Evolutionary conservation across 1,284 basidiomycete species (phyloP), one percentile per base, ranked within the genome.

Genomic region (Marasmius fiardii): DNA sequence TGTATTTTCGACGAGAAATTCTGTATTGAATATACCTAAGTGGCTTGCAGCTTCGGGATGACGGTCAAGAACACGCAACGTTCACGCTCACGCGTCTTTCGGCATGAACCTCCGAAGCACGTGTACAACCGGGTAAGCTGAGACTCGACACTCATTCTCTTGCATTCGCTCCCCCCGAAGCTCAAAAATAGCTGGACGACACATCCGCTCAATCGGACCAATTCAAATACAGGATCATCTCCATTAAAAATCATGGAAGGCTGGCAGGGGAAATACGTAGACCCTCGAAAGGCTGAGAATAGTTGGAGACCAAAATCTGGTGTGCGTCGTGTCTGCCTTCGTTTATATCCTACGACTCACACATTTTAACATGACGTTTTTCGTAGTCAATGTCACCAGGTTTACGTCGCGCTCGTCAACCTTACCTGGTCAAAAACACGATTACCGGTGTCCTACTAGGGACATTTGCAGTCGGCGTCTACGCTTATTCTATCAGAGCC

Each of bases 401-500:
- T 43, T 84, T 98, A 49, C 77, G 85, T 72, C 88, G 95, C 57
- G 95, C 95, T 12, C 85, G 95, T 35, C 83, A 82, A 63, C 95
- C 93, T 8, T 98, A 90, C 73, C 80, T 83, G 28, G 57, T 89
- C 33, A 82, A 82, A 62, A 98, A 98, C 70, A 80, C 86, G 14
- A 55, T 96, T 47, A 93, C 91, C 0, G 95, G 95, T 4, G 61
- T 85, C 39, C 67, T 78, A 3, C 81, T 98, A 56, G 78, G 85
- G 43, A 79, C 81, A 1, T 96, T 98, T 69, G 86, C 85, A 28
- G 81, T 85, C n/a, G 86, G 87, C 45, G 86, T 97, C 16, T 98
- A 94, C 83, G 81, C 85, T 8, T 98, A 98, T 73, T 95, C 94
- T 14, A 95, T 98, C 68, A 83, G 85, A 43, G 93, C 94, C 11